Percentiles rank a stretch among this genome's conserved stretches.
Evolutionary conservation across 441 rosid genomes (phyloP).

Genomic region (Erodium trifolium): DNA sequence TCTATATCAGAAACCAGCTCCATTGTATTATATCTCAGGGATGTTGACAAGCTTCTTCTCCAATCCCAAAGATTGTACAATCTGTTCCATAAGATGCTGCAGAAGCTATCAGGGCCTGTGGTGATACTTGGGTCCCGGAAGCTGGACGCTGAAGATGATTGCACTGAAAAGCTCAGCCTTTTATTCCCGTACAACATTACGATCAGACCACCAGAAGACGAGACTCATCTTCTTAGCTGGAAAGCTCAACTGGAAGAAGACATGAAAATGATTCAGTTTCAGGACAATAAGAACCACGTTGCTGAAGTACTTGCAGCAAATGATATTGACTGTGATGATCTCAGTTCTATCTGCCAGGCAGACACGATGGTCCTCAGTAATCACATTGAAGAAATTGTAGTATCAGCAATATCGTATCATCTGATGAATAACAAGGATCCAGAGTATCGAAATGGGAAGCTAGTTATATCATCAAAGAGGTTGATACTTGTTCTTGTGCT

Average conservation of each 20-base stretch:
- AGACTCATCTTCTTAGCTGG: slow-evolving; percentile 69
- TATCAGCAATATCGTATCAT: slow-evolving; percentile 85
- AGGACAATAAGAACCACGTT: slow-evolving; percentile 89
- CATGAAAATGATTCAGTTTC: slow-evolving; percentile 72
- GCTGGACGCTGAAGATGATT: slow-evolving; percentile 55
- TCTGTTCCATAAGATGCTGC: slow-evolving; percentile 53
- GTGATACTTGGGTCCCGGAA: slow-evolving; percentile 78
- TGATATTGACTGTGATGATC: slow-evolving; percentile 76
- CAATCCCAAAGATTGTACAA: slow-evolving; percentile 63
- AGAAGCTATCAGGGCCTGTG: slow-evolving; percentile 63
- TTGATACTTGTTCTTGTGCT: not conserved
- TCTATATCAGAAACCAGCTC: slow-evolving; percentile 52
- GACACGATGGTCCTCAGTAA: slow-evolving; percentile 67
- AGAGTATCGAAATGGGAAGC: slow-evolving; percentile 89
- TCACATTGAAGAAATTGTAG: slow-evolving; percentile 79
- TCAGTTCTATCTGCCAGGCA: slow-evolving; percentile 69
- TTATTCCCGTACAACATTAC: slow-evolving; percentile 75
- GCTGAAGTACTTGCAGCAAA: slow-evolving; percentile 83
- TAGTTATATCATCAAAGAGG: slow-evolving; percentile 67
- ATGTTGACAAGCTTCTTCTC: slow-evolving; percentile 62
- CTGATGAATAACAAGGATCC: slow-evolving; percentile 67
- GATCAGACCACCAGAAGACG: slow-evolving; percentile 81
- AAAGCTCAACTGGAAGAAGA: slow-evolving; percentile 79
- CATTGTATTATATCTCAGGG: slow-evolving; percentile 67
- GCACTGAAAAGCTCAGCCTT: slow-evolving; percentile 43